These are phyloP conservation scores for Neocatenulostroma microsporum DNA, from an alignment of 2,329 filamentous ascomycete genomes.

Conservation along the genomic window DNA sequence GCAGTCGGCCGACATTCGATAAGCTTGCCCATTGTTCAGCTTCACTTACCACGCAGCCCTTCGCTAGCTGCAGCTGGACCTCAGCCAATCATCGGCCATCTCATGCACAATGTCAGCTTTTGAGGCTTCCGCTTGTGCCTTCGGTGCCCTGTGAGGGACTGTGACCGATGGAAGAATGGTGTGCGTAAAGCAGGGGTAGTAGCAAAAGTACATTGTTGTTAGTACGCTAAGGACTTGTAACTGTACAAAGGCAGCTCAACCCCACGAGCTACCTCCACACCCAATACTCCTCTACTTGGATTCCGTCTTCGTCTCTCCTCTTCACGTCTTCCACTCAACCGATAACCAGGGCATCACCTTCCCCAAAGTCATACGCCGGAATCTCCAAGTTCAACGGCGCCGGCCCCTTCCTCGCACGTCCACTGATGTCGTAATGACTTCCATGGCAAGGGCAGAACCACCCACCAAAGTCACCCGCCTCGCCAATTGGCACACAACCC, in stretches of 20 bases:
- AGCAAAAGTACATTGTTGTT: slow-evolving; percentile 1
- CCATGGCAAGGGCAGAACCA: slow-evolving; percentile 99
- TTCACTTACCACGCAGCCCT: no score
- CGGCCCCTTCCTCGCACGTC: slow-evolving; percentile 94
- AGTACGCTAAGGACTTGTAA: slow-evolving; percentile 7
- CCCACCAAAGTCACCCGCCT: slow-evolving; percentile 94
- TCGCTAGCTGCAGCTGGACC: no score
- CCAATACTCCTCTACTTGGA: slow-evolving; percentile 2
- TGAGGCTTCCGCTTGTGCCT: no score
- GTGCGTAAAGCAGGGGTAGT: not conserved
- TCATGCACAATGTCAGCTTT: no score
- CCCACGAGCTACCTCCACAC: slow-evolving; percentile 2
- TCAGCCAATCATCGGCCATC: no score
- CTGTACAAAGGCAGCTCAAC: slow-evolving; percentile 7
- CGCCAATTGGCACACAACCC: slow-evolving; percentile 97
- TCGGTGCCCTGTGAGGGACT: no score
- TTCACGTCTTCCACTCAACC: slow-evolving; percentile 66
- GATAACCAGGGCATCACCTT: slow-evolving; percentile 81
- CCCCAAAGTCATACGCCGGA: slow-evolving; percentile 83
- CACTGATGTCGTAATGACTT: slow-evolving; percentile 99
- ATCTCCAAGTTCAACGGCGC: slow-evolving; percentile 97
- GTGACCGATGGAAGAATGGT: not conserved
- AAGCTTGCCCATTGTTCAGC: no score
- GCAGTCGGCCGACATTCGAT: no score
- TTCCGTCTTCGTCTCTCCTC: not conserved